Evolutionary conservation across 2,329 filamentous ascomycete species (phyloP).

Genomic region (Harringtonia aguacate): DNA sequence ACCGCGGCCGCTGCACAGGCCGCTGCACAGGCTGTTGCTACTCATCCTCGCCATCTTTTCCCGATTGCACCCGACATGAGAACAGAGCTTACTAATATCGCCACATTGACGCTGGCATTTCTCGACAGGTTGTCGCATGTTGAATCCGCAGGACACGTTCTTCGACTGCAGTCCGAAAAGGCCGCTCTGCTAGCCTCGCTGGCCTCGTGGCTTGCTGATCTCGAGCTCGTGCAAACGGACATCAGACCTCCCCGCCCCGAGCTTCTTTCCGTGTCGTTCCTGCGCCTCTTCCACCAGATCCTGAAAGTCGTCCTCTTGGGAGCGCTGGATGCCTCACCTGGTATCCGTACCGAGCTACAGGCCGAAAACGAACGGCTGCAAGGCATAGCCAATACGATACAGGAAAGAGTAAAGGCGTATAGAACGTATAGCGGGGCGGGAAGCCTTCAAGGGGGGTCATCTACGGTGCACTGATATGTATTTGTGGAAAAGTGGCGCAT

Average conservation of each 20-base stretch:
- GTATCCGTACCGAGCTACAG: conserved; percentile 16
- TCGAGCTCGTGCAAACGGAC: conserved; percentile 16
- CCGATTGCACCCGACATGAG: conserved; percentile 26
- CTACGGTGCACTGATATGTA: too few species aligned
- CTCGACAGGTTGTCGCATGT: conserved; percentile 19
- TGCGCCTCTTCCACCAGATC: conserved; percentile 23
- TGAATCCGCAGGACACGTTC: conserved; percentile 13
- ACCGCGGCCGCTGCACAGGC: conserved; percentile 11
- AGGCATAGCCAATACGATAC: conserved; percentile 16
- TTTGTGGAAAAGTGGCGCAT: not conserved
- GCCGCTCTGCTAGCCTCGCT: conserved; percentile 19
- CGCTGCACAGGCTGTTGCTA: conserved; percentile 11
- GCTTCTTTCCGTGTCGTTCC: conserved; percentile 21
- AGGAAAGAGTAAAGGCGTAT: conserved; percentile 21
- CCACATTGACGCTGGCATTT: conserved; percentile 20
- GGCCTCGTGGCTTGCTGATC: conserved; percentile 20
- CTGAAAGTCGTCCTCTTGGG: conserved; percentile 24
- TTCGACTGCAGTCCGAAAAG: conserved; percentile 19
- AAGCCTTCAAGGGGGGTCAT: too few species aligned
- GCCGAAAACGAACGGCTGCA: conserved; percentile 21
- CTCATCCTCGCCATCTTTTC: conserved; percentile 13
- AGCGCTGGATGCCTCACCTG: conserved; percentile 18
- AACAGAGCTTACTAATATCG: conserved; percentile 21
- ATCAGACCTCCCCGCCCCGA: conserved; percentile 9
- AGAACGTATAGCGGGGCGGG: too few species aligned